Conservation (phyloP, 2,329 filamentous ascomycete genomes). For the Alternaria infectoria region DNA sequence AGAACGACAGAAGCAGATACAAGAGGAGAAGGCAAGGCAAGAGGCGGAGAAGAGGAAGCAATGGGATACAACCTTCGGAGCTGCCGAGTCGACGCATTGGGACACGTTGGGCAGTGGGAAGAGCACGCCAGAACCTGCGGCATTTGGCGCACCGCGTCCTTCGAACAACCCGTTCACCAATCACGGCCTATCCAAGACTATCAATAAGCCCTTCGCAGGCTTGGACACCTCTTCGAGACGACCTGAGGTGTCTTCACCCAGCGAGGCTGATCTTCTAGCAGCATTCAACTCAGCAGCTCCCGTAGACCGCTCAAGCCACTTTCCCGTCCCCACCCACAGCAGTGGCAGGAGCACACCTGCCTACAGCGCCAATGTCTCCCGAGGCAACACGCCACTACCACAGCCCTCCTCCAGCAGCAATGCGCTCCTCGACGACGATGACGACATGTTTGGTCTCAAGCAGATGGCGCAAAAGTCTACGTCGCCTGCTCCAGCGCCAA, state of each 20-base stretch:
- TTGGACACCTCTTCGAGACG: conserved; percentile 40
- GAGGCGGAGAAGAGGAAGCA: conserved; percentile 75
- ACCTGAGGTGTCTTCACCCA: conserved; percentile 35
- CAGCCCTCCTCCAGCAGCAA: conserved; percentile 23
- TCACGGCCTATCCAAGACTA: conserved; percentile 41
- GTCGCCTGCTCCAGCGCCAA: conserved; percentile 27
- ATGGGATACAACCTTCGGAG: conserved; percentile 79
- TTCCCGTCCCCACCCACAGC: conserved; percentile 54
- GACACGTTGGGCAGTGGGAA: conserved; percentile 69
- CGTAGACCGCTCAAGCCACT: conserved; percentile 66
- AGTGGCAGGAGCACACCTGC: conserved; percentile 53
- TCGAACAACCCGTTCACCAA: conserved; percentile 30
- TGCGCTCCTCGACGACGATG: conserved; percentile 66
- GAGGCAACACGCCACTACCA: conserved; percentile 36
- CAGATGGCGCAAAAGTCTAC: conserved; percentile 60
- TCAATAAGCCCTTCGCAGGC: conserved; percentile 49
- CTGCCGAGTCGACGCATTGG: conserved; percentile 71
- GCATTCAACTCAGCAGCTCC: conserved; percentile 66
- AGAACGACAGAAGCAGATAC: conserved; percentile 71
- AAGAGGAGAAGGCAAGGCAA: conserved; percentile 79
- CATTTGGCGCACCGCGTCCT: conserved; percentile 31
- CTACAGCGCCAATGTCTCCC: conserved; percentile 31
- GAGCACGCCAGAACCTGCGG: conserved; percentile 53
- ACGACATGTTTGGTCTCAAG: conserved; percentile 86
- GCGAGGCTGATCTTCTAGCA: conserved; percentile 66